A percentile compares a stretch with the other conserved stretches of the same genome.
phyloP scores from a whole-genome alignment of 306 rosid genomes.

The Cucumis sativus region Cucumber_9930_V3 NC_026657.2:40410001-40410500 shows the following conservation, averaged over 20 bases:
- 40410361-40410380: conserved; percentile 69
- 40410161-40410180: conserved; percentile 70
- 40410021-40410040: conserved; percentile 59
- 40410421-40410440: conserved; percentile 71
- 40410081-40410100: conserved; percentile 56
- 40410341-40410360: conserved; percentile 78
- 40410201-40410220: conserved; percentile 73
- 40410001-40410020: conserved; percentile 34
- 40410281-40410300: conserved; percentile 73
- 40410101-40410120: conserved; percentile 61
- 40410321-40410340: conserved; percentile 81
- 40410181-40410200: conserved; percentile 70
- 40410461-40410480: conserved; percentile 50
- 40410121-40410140: conserved; percentile 57
- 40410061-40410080: conserved; percentile 74
- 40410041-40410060: conserved; percentile 78
- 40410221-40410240: conserved; percentile 79
- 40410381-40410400: conserved; percentile 60
- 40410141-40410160: conserved; percentile 62
- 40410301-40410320: conserved; percentile 67
- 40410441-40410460: conserved; percentile 59
- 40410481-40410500: conserved; percentile 44
- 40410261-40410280: conserved; percentile 62
- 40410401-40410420: conserved; percentile 82
- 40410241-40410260: conserved; percentile 59